These are phyloP conservation scores for Scheffersomyces stambukii DNA, from an alignment of 1,139 yeast genomes.

Conservation along the genomic window DNA sequence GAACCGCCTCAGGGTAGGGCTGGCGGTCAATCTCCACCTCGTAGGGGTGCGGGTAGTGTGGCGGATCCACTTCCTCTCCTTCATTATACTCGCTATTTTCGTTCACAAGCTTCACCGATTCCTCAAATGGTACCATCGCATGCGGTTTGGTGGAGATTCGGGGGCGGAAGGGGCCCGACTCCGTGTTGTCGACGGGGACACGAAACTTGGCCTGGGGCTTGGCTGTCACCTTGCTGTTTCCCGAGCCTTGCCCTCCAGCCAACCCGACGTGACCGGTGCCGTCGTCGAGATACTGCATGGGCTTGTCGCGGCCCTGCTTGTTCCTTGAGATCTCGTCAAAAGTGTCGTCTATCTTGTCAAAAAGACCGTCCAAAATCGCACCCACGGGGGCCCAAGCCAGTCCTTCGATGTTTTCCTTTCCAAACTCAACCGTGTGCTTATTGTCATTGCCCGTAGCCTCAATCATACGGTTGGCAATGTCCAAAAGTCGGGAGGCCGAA, in stretches of 20 bases:
- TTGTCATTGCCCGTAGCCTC: slow-evolving; percentile 22
- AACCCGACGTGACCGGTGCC: slow-evolving; percentile 8
- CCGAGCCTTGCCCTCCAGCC: slow-evolving; percentile 12
- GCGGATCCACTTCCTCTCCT: slow-evolving; percentile 44
- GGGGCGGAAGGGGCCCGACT: slow-evolving; percentile 72
- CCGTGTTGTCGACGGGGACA: slow-evolving; percentile 62
- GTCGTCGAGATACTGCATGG: slow-evolving; percentile 10
- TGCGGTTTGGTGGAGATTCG: slow-evolving; percentile 68
- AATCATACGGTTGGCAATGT: slow-evolving; percentile 51
- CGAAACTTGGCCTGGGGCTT: slow-evolving; percentile 75
- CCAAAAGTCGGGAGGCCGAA: slow-evolving; percentile 43
- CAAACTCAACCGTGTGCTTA: slow-evolving; percentile 21
- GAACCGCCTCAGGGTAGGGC: slow-evolving; percentile 62
- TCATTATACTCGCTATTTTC: too few species aligned
- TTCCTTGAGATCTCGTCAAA: slow-evolving; percentile 40
- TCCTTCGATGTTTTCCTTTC: slow-evolving; percentile 30
- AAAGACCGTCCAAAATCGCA: slow-evolving; percentile 60
- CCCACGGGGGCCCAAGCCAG: slow-evolving; percentile 59
- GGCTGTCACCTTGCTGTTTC: slow-evolving; percentile 13
- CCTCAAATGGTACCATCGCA: slow-evolving; percentile 43
- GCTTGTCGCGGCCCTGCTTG: slow-evolving; percentile 7
- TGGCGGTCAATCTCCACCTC: slow-evolving; percentile 66
- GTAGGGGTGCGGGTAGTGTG: slow-evolving; percentile 80
- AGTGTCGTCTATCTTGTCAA: slow-evolving; percentile 68
- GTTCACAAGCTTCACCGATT: too few species aligned